Base-by-base conservation (phyloP, 148 eudicot species). In the Oxyria digyna region DNA sequence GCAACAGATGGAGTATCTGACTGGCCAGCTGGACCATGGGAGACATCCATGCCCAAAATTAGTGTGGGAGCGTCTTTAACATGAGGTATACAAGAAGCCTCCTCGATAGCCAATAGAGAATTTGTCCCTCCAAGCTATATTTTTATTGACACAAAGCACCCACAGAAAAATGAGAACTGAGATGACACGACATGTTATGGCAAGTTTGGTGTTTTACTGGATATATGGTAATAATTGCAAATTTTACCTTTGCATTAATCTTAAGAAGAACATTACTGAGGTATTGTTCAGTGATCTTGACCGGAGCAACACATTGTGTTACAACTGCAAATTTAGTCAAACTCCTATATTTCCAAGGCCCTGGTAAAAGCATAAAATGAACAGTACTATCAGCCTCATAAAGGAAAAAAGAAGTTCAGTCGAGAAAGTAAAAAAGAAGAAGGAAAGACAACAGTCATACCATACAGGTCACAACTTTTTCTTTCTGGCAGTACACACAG, bases 31-130 rank as follows among this genome's bases (percentile, higher is more conserved):
- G 93, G 79, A 42, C 96, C 96, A 76, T 95, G 99, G 67, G 99
- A 95, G 72, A 95, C 97, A 71, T 88, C 99, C 88, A 95, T 87
- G 32, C 99, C 99, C 69, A 95, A 20, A 42, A 95, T 88, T 97
- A 95, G 85, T 42, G 97, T 95, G 42, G 99, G 99, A 55, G 83
- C 76, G 76, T 91, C 89, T 66, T 81, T 79, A 32, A 91, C 74
- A 42, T 70, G 68, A 41, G 97, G 99, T 37, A 95, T 67, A 67
- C 71, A 52, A 55, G 83, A 78, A 42, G 86, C 79, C 43, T 80
- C 79, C 81, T 95, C 99, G 43, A 81, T 76, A 49, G 87, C 87
- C 78, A 95, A 81, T 79, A 95, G 79, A 13, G 99, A 91, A 76
- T 95, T 95, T 33, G 70, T 80, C 40, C 99, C 99, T 46, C 97